A percentile compares a stretch with the other conserved stretches of the same genome.
These are phyloP conservation scores for Vitellaria paradoxa DNA, from an alignment of 179 eudicot genomes.

Conservation along the genomic window DNA sequence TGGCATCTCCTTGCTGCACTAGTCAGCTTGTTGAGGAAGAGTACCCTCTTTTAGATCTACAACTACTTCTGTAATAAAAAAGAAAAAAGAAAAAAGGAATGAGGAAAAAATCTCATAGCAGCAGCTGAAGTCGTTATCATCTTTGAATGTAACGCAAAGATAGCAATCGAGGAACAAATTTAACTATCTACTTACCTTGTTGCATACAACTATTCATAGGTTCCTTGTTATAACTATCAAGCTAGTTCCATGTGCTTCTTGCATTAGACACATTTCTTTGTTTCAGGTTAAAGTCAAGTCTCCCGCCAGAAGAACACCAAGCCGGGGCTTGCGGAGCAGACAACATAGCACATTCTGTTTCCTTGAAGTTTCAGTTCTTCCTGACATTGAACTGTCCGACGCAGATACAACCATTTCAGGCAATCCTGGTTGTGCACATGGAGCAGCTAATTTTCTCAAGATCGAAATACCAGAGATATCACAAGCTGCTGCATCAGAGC, in stretches of 20 bases:
- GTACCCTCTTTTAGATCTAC: no score
- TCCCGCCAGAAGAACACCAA: slow-evolving; percentile 13
- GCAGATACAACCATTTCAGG: slow-evolving; percentile 7
- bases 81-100: no score
- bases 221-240: not conserved
- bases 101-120: no score
- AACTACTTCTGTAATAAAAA: no score
- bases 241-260: not conserved
- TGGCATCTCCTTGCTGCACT: no score
- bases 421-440: not conserved
- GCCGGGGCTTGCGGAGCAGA: not conserved
- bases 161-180: not conserved
- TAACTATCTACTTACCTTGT: not conserved
- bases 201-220: no score
- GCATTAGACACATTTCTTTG: not conserved
- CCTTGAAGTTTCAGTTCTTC: slow-evolving; percentile 6
- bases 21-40: no score
- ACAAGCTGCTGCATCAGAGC: slow-evolving; percentile 17
- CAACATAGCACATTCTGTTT: slow-evolving; percentile 4
- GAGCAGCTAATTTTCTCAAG: slow-evolving; percentile 1
- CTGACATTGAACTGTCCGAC: slow-evolving; percentile 10
- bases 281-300: slow-evolving; percentile 14
- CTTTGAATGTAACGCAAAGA: not conserved
- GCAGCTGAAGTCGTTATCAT: no score
- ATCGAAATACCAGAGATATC: slow-evolving; percentile 14